These are phyloP conservation scores for Heteromeles arbutifolia DNA, from an alignment of 306 rosid genomes.

Conservation along the genomic window DNA sequence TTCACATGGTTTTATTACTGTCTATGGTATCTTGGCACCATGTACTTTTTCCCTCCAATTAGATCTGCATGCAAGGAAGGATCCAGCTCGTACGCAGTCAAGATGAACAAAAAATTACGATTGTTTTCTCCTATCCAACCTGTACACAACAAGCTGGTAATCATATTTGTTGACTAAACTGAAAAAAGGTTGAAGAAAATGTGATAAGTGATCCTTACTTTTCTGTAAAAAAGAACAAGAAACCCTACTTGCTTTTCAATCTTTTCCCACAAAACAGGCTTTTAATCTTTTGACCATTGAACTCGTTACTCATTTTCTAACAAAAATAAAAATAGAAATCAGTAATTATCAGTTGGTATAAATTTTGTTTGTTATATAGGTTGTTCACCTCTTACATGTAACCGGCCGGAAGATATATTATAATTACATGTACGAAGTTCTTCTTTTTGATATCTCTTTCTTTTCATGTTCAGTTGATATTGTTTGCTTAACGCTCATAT, in stretches of 20 bases:
- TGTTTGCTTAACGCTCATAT: background rate
- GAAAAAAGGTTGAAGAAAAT: constrained; percentile 26
- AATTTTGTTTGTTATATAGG: constrained; percentile 31
- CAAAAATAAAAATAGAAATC: background rate
- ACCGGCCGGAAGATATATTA: too few relatives aligned
- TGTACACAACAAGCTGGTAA: constrained; percentile 52
- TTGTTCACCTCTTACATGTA: constrained; percentile 35
- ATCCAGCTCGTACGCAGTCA: constrained; percentile 48
- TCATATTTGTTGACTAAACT: constrained; percentile 70
- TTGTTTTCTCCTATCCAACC: constrained; percentile 31
- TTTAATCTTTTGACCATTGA: constrained; percentile 60
- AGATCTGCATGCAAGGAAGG: background rate
- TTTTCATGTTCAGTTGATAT: too few relatives aligned
- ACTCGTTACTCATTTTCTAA: constrained; percentile 19
- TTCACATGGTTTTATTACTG: constrained; percentile 3
- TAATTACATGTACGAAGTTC: too few relatives aligned
- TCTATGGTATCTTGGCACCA: background rate
- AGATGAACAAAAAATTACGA: background rate
- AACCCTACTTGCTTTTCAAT: constrained; percentile 42
- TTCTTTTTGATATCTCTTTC: background rate
- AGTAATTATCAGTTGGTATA: background rate
- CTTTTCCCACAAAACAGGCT: constrained; percentile 35
- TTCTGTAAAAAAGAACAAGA: constrained; percentile 25
- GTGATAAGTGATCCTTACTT: constrained; percentile 31
- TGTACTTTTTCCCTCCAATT: background rate